Base-by-base conservation (phyloP, 2,329 filamentous ascomycete species). In the Aspergillus niger region DNA sequence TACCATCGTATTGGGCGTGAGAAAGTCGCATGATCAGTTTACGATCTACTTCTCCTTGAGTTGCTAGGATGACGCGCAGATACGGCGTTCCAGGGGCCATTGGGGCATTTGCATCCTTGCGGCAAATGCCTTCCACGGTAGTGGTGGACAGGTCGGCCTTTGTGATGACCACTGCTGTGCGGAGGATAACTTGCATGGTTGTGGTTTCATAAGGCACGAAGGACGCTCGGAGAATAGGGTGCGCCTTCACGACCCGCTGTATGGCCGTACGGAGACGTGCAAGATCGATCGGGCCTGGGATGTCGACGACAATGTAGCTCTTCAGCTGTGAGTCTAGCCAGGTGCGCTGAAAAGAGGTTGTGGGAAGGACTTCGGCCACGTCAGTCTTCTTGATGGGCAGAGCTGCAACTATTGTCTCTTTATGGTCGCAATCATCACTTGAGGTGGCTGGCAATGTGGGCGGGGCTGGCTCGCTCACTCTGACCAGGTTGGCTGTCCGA, bases 311-410 rank as follows among this genome's bases (percentile, higher is more conserved):
- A 20, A 26, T 20, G 15, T 59, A 17, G 41, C 22, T 30, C 10
- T 13, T 28, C 22, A 28, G 28, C 11, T 50, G 47, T 7, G 5
- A 8, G 11, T 50, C 47, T n/a, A 50, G 11, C 24, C 22, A 50
- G 11, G 15, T 5, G 8, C 15, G 41, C 15, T 54, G 38, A 24
- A 55, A 24, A 26, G 11, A n/a, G 11, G 47, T 50, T 28, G 47
- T 30, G 22, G 47, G 55, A 3, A 58, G n/a, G 8, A 58, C 41
- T 0, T 39, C 22, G 3, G 38, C 70, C 68, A 38, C 72, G 71
- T 7, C 69, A 69, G 11, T 1, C 24, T 30, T 28, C 0, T 50
- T 15, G 47, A 50, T n/a, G 8, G 11, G 15, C 0, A 17, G 6
- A 13, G 8, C 8, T 15, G 11, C 24, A 15, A 28, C 11, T 17